phyloP scores from a whole-genome alignment of 345 rosid species.

The Rhizophora mangle region DNA sequence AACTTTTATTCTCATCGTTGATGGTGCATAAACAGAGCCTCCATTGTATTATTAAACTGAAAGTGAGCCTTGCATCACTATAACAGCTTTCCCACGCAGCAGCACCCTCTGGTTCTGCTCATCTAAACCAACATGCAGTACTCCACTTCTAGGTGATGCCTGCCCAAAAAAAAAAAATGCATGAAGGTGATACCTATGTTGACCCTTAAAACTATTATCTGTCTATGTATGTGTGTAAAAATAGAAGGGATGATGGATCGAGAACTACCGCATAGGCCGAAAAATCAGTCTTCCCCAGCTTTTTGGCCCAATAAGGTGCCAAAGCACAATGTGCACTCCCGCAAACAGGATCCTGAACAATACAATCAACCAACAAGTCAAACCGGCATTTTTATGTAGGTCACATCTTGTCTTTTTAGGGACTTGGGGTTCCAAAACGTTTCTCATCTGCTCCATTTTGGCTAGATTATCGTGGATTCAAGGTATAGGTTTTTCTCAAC shows the following conservation, averaged over 20 bases:
- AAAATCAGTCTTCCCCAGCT: conserved; percentile 57
- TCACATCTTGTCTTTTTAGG: too few species aligned
- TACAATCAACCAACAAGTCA: neutral
- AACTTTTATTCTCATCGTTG: too few species aligned
- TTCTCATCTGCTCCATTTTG: neutral
- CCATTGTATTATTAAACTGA: conserved; percentile 30
- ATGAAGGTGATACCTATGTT: neutral
- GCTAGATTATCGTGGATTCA: too few species aligned
- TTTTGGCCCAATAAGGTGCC: conserved; percentile 65
- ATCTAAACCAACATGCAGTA: conserved; percentile 47
- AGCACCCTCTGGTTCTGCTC: conserved; percentile 50
- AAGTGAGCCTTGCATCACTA: conserved; percentile 63
- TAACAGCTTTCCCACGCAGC: conserved; percentile 61
- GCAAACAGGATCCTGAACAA: conserved; percentile 69
- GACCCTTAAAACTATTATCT: neutral
- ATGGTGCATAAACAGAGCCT: too few species aligned
- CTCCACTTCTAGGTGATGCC: conserved; percentile 69
- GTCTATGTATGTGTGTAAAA: neutral
- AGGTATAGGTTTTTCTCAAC: neutral
- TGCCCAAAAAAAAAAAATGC: neutral
- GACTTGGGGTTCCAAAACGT: too few species aligned
- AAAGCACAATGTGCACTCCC: conserved; percentile 82
- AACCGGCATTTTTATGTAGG: too few species aligned
- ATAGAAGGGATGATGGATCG: neutral
- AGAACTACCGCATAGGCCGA: conserved; percentile 53